Percentiles rank a stretch among this genome's conserved stretches.
These are phyloP conservation scores for Nigrospora osmanthi DNA, from an alignment of 2,329 filamentous ascomycete species.

Conservation along the genomic window DNA sequence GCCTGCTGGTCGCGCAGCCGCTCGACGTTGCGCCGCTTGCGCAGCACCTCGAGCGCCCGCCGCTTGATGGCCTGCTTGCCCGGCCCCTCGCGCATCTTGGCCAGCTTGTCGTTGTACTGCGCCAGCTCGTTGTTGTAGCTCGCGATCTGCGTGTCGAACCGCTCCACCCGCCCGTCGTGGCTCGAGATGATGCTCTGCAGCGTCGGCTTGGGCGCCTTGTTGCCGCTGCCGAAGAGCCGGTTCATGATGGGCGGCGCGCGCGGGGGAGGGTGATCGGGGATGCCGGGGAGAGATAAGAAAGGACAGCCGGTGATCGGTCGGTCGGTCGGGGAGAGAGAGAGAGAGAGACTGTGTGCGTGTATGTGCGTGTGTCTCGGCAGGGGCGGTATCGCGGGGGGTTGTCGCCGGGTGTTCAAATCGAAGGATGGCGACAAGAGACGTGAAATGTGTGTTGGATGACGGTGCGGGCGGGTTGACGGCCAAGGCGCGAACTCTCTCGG, in stretches of 20 bases:
- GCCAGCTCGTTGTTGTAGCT: slow-evolving; percentile 75
- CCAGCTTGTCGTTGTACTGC: slow-evolving; percentile 56
- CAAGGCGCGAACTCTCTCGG: too few relatives aligned
- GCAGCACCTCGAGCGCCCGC: slow-evolving; percentile 88
- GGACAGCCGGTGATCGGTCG: not conserved
- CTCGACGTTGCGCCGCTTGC: slow-evolving; percentile 92
- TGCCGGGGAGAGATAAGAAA: not conserved
- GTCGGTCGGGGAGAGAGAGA: too few relatives aligned
- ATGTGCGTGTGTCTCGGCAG: too few relatives aligned
- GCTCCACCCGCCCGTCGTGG: slow-evolving; percentile 52
- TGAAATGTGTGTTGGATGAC: too few relatives aligned
- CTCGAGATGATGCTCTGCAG: slow-evolving; percentile 66
- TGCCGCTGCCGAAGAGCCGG: slow-evolving; percentile 86
- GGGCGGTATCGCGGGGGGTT: too few relatives aligned
- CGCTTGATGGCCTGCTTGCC: slow-evolving; percentile 89
- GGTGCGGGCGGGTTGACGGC: too few relatives aligned
- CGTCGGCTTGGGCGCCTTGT: slow-evolving; percentile 78
- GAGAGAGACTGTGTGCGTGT: too few relatives aligned
- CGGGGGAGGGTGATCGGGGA: not conserved
- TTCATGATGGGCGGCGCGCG: slow-evolving; percentile 60
- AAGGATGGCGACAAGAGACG: too few relatives aligned
- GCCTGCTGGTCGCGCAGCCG: slow-evolving; percentile 88
- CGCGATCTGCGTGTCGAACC: slow-evolving; percentile 1
- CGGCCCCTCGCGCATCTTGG: slow-evolving; percentile 84
- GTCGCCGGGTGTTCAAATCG: too few relatives aligned